Conservation (phyloP, 2,329 filamentous ascomycete species). For the Xylaria arbuscula region DNA sequence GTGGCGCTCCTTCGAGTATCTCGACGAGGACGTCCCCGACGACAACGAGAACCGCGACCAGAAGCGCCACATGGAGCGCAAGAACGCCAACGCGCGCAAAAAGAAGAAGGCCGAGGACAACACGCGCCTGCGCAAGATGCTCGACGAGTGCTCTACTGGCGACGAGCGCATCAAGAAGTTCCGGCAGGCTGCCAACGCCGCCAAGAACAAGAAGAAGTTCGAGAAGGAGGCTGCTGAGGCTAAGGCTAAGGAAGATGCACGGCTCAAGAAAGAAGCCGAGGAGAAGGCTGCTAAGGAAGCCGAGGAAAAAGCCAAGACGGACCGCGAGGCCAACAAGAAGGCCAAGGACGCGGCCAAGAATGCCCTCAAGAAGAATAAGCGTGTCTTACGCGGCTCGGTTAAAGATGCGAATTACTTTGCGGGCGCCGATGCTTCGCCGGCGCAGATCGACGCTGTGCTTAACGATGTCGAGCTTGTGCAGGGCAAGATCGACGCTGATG, state of each 20-base stretch:
- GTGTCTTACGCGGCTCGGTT: constrained; percentile 89
- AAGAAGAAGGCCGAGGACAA: constrained; percentile 99
- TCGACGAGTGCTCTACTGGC: constrained; percentile 84
- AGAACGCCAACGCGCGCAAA: constrained; percentile 96
- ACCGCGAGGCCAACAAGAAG: constrained; percentile 90
- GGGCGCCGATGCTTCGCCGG: constrained; percentile 74
- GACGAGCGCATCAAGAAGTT: constrained; percentile 99
- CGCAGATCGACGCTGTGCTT: constrained; percentile 84
- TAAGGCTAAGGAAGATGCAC: constrained; percentile 85
- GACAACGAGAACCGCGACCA: constrained; percentile 99
- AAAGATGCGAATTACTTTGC: constrained; percentile 99
- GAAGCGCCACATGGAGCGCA: constrained; percentile 97
- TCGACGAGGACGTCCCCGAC: constrained; percentile 97
- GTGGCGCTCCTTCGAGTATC: constrained; percentile 97
- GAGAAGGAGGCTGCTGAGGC: constrained; percentile 94
- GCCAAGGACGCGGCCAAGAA: constrained; percentile 99
- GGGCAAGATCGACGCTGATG: constrained; percentile 88
- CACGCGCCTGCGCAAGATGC: constrained; percentile 85
- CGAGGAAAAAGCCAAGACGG: constrained; percentile 85
- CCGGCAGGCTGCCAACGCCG: constrained; percentile 87
- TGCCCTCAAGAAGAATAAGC: constrained; percentile 99
- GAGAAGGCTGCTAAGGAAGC: constrained; percentile 83
- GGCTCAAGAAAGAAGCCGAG: constrained; percentile 84
- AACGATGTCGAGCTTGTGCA: constrained; percentile 88
- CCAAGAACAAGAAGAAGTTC: constrained; percentile 94